These are phyloP conservation scores for Pythium monospermum DNA, from an alignment of 352 stramenopile species.

Conservation along the genomic window DNA sequence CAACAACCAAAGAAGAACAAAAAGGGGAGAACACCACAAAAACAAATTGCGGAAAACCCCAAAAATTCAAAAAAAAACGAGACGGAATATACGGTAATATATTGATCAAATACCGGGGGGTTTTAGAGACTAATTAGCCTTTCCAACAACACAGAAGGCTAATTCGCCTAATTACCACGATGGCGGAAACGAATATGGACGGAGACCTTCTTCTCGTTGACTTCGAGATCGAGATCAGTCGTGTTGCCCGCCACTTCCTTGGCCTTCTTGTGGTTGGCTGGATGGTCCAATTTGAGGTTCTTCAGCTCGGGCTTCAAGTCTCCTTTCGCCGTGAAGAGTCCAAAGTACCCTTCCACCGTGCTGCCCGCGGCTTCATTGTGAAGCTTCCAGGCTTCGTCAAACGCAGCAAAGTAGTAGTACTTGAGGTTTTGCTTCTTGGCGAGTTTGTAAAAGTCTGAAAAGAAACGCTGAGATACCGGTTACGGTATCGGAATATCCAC, in stretches of 20 bases:
- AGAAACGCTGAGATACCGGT: conserved; percentile 34
- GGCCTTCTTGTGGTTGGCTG: not conserved
- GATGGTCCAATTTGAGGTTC: conserved; percentile 20
- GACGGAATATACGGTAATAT: too few relatives aligned
- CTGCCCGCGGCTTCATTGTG: conserved; percentile 22
- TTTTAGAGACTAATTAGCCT: too few relatives aligned
- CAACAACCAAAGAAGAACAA: not conserved
- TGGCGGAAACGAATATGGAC: conserved; percentile 15
- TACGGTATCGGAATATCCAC: too few relatives aligned
- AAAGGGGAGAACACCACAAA: not conserved
- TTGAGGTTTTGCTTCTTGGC: conserved; percentile 31
- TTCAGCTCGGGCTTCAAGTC: conserved; percentile 46
- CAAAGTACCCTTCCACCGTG: conserved; percentile 61
- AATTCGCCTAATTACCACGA: not conserved
- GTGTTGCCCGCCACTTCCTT: not conserved
- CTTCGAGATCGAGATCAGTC: not conserved
- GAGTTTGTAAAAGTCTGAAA: conserved; percentile 49
- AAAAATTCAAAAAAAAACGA: not conserved
- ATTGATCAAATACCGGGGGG: too few relatives aligned
- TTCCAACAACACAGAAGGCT: too few relatives aligned
- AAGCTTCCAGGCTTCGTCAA: conserved; percentile 62
- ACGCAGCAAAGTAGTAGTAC: conserved; percentile 73
- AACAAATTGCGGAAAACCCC: not conserved
- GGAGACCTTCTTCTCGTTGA: not conserved
- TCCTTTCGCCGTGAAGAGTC: conserved; percentile 39